Evolutionary conservation across 352 stramenopile species (phyloP).

Genomic region (Pelagophyceae sp.): DNA sequence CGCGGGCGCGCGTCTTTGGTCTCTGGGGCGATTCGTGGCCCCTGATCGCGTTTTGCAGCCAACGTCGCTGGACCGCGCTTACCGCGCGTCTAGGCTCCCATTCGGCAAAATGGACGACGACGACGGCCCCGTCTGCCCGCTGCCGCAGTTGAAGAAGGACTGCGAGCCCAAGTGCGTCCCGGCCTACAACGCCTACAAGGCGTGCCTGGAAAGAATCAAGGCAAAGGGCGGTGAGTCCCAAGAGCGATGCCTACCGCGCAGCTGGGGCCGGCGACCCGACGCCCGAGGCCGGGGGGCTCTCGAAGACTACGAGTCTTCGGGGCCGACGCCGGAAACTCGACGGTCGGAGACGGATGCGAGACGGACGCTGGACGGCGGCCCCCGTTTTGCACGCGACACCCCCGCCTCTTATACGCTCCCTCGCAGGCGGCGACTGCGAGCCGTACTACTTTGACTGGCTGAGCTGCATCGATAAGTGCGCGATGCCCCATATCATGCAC

Average conservation of each 20-base stretch:
- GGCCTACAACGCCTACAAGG: background rate
- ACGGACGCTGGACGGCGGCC: too few species aligned
- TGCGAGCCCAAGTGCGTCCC: constrained; percentile 7
- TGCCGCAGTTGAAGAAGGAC: background rate
- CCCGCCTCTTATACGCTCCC: too few species aligned
- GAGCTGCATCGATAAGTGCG: constrained; percentile 17
- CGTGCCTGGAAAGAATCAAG: constrained; percentile 8
- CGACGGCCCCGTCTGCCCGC: background rate
- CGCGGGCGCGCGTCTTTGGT: too few species aligned
- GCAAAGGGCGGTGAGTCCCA: background rate
- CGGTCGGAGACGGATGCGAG: too few species aligned
- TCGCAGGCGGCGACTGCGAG: constrained; percentile 17
- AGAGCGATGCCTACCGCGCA: background rate
- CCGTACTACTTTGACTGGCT: constrained; percentile 22
- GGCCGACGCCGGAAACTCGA: too few species aligned
- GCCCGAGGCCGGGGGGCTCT: background rate
- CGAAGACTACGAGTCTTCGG: too few species aligned
- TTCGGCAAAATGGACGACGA: background rate
- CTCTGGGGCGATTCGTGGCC: too few species aligned
- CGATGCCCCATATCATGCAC: constrained; percentile 17
- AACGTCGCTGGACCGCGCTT: too few species aligned
- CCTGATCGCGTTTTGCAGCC: too few species aligned
- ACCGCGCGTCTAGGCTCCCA: too few species aligned
- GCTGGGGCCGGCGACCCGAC: background rate
- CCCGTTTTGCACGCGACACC: too few species aligned